Evolutionary conservation across 1,284 basidiomycete species (phyloP).

Genomic region (Heterobasidion parviporum): DNA sequence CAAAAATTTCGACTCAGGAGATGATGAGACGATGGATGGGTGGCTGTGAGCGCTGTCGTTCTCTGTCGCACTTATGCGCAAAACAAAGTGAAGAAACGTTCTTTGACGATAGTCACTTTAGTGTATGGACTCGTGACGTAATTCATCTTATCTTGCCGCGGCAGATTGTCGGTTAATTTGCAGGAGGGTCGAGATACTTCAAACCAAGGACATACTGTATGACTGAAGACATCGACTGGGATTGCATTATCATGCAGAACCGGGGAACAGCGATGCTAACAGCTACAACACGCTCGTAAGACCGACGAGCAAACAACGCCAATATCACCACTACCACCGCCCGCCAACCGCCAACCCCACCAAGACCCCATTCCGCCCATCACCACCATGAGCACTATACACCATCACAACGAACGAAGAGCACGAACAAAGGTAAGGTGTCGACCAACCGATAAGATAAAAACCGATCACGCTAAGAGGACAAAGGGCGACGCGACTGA

Average conservation of each 20-base stretch:
- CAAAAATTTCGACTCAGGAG: too few relatives aligned
- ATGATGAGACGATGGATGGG: too few relatives aligned
- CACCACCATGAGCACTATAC: not conserved
- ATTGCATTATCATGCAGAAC: not conserved
- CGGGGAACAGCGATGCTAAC: not conserved
- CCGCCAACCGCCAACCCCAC: not conserved
- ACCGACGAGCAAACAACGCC: not conserved
- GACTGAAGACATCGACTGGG: not conserved
- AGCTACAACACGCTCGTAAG: not conserved
- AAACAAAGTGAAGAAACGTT: too few relatives aligned
- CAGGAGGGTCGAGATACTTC: too few relatives aligned
- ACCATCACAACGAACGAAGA: not conserved
- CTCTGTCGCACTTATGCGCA: too few relatives aligned
- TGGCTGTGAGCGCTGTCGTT: too few relatives aligned
- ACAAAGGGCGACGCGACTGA: not conserved
- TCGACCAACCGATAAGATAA: not conserved
- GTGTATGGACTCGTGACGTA: too few relatives aligned
- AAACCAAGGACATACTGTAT: not conserved
- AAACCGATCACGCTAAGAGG: not conserved
- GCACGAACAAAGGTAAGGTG: not conserved
- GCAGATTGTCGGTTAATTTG: too few relatives aligned
- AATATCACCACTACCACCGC: not conserved
- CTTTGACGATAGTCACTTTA: too few relatives aligned
- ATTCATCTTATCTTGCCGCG: too few relatives aligned
- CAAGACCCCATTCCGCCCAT: not conserved